phyloP scores from a whole-genome alignment of 352 stramenopile genomes.

The Phytophthora boehmeriae region DNA sequence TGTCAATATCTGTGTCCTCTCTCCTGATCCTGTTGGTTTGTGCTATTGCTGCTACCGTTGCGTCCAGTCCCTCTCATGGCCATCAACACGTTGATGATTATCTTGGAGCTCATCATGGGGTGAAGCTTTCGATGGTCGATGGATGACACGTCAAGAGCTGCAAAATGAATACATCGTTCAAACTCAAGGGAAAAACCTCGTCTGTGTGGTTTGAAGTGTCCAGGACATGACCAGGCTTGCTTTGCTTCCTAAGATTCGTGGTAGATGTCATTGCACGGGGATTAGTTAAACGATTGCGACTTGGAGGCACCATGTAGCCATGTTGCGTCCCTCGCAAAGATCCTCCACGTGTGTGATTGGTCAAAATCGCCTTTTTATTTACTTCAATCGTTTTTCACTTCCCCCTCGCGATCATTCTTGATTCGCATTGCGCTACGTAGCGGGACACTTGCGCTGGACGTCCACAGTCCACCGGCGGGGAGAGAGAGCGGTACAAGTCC shows the following conservation, averaged over 20 bases:
- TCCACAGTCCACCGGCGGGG: neutral
- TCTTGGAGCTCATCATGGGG: conserved; percentile 81
- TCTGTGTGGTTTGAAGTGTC: neutral
- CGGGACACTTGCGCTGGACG: neutral
- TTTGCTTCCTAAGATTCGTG: too few species aligned
- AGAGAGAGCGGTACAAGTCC: neutral
- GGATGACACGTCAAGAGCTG: neutral
- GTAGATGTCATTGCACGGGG: too few species aligned
- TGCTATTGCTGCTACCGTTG: conserved; percentile 1
- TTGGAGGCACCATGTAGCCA: too few species aligned
- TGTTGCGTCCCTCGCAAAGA: neutral
- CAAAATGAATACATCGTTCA: neutral
- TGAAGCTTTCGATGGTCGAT: conserved; percentile 24
- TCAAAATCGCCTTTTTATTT: conserved; percentile 22
- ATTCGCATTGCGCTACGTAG: conserved; percentile 22
- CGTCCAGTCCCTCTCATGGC: conserved; percentile 78
- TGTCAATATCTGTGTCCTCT: neutral
- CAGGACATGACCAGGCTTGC: too few species aligned
- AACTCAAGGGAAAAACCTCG: neutral
- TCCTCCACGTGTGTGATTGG: neutral
- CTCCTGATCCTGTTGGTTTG: neutral
- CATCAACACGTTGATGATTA: conserved; percentile 82
- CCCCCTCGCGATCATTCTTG: conserved; percentile 31
- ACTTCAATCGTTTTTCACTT: too few species aligned
- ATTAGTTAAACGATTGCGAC: too few species aligned